Conservation (phyloP, 257 asterid species). For the Nicotiana noctiflora region DNA sequence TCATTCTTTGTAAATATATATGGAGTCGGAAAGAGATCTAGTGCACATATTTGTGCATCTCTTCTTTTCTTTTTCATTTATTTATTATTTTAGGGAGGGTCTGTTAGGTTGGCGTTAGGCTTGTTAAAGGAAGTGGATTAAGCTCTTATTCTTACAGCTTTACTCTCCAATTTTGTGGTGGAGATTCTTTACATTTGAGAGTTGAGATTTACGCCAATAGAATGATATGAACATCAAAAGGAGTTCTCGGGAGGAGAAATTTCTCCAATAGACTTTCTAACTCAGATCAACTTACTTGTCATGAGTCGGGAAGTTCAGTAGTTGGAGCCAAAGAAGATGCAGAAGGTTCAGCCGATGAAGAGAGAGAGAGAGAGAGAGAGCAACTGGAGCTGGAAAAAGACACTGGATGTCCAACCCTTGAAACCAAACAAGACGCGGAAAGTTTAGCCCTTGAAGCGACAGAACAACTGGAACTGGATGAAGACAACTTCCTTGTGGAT, state of each 20-base stretch:
- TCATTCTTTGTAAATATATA: not conserved
- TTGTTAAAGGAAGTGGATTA: not conserved
- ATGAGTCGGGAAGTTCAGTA: conserved; percentile 11
- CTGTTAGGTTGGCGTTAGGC: not conserved
- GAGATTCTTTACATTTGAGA: not conserved
- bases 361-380: too few relatives aligned
- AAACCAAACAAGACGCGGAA: conserved; percentile 6
- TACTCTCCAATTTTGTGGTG: not conserved
- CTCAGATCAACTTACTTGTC: conserved; percentile 33
- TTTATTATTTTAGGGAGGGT: not conserved
- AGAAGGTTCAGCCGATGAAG: not conserved
- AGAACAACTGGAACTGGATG: not conserved
- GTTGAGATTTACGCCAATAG: not conserved
- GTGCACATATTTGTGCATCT: not conserved
- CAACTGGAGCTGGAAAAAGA: conserved; percentile 4
- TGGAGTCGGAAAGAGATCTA: not conserved
- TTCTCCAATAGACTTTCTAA: conserved; percentile 34
- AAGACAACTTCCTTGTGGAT: conserved; percentile 12
- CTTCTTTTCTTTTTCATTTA: not conserved
- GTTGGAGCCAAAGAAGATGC: conserved; percentile 13
- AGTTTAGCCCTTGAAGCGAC: conserved; percentile 19
- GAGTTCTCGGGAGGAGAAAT: conserved; percentile 15
- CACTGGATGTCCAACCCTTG: not conserved
- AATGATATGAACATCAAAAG: conserved; percentile 10
- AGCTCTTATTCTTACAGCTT: not conserved